Evolutionary conservation across 108 stramenopile species (phyloP).

Genomic region (Cyclotella kingstonii): DNA sequence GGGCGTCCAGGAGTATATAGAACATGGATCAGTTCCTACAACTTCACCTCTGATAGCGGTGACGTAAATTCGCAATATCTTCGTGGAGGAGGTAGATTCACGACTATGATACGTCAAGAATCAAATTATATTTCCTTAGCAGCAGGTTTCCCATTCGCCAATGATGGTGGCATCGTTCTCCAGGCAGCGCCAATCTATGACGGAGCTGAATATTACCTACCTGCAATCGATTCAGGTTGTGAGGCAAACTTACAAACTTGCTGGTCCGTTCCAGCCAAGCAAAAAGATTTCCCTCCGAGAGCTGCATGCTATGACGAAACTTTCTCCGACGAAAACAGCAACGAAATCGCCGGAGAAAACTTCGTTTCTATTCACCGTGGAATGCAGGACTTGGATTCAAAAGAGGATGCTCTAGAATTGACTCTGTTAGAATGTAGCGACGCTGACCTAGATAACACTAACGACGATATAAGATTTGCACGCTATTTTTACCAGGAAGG

Average conservation of each 20-base stretch:
- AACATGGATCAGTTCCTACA: constrained; percentile 8
- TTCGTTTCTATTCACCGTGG: constrained; percentile 35
- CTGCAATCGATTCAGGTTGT: constrained; percentile 25
- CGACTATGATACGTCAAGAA: constrained; percentile 8
- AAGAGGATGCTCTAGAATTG: constrained; percentile 8
- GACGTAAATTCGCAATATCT: neutral
- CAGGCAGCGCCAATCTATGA: constrained; percentile 27
- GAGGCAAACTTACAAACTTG: constrained; percentile 40
- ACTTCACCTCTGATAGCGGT: neutral
- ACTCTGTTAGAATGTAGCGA: constrained; percentile 18
- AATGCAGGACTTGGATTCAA: constrained; percentile 28
- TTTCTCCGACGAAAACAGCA: constrained; percentile 13
- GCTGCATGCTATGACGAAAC: constrained; percentile 12
- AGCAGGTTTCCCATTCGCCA: constrained; percentile 34
- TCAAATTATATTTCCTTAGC: constrained; percentile 11
- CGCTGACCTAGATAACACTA: neutral
- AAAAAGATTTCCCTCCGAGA: constrained; percentile 18
- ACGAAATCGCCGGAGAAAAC: constrained; percentile 18
- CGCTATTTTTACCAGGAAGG: constrained; percentile 13
- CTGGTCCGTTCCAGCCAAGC: constrained; percentile 33
- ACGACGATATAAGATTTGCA: constrained; percentile 12
- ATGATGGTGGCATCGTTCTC: constrained; percentile 28
- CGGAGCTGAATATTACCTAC: constrained; percentile 31
- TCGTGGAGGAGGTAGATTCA: constrained; percentile 8
- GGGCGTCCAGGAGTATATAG: constrained; percentile 15